phyloP scores from a whole-genome alignment of 306 rosid species.

The Prunus padus region DNA sequence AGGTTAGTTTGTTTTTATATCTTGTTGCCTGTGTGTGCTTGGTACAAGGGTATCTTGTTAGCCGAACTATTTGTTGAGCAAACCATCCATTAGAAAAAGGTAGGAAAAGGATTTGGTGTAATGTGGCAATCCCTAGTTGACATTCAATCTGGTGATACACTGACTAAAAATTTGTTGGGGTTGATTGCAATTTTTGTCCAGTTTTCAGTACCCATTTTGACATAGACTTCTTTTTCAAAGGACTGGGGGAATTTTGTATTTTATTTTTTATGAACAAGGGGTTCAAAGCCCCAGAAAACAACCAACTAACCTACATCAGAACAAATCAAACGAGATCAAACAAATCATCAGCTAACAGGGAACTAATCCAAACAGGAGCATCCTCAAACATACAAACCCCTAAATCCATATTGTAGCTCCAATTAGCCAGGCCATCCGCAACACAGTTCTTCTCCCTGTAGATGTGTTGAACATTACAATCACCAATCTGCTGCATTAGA shows the following conservation, averaged over 20 bases:
- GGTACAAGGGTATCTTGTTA: constrained; percentile 4
- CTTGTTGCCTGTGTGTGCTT: neutral
- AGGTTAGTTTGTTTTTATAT: constrained; percentile 39
- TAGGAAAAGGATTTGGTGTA: neutral
- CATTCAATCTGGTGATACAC: neutral
- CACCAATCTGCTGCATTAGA: too few species aligned
- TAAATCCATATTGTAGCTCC: too few species aligned
- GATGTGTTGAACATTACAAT: too few species aligned
- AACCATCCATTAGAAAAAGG: neutral
- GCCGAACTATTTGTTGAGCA: neutral
- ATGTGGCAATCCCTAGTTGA: neutral
- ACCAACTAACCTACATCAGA: too few species aligned
- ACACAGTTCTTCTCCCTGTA: too few species aligned
- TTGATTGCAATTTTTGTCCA: neutral
- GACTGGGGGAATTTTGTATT: neutral
- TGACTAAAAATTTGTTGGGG: neutral
- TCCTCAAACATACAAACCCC: too few species aligned
- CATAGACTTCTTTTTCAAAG: neutral
- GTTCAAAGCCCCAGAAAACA: too few species aligned
- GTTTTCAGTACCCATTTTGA: neutral
- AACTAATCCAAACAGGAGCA: too few species aligned
- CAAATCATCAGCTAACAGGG: too few species aligned
- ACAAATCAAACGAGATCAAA: too few species aligned
- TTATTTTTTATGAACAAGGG: neutral
- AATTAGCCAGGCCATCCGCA: too few species aligned